Evolutionary conservation across 495 filamentous ascomycete species (phyloP).

Genomic region (Penicillium waksmanii): DNA sequence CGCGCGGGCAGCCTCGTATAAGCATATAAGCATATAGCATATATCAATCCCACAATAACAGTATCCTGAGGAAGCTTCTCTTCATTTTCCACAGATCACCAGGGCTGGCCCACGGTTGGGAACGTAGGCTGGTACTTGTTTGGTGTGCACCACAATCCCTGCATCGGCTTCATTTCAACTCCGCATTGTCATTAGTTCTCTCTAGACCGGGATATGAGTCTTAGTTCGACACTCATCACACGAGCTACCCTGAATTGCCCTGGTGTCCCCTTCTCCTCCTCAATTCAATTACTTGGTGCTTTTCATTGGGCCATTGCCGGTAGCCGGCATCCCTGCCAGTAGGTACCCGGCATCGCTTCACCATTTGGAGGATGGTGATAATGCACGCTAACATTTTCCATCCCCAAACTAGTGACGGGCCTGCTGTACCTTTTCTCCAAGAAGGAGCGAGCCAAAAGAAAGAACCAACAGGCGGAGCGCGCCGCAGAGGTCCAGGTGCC

Average conservation of each 20-base stretch:
- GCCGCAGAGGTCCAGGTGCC: constrained; percentile 17
- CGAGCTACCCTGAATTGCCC: constrained; percentile 16
- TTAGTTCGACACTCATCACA: constrained; percentile 12
- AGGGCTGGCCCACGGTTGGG: constrained; percentile 3
- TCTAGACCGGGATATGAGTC: constrained; percentile 4
- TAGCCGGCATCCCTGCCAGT: constrained; percentile 27
- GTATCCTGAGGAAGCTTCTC: neutral
- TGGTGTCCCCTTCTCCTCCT: neutral
- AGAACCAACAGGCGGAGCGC: constrained; percentile 19
- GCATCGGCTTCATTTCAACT: neutral
- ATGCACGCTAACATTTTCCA: constrained; percentile 20
- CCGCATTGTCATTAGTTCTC: constrained; percentile 4
- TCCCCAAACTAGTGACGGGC: constrained; percentile 24
- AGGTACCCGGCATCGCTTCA: constrained; percentile 12
- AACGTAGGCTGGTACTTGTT: constrained; percentile 5
- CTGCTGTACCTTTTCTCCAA: constrained; percentile 30
- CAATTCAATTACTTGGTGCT: neutral
- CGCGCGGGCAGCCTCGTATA: constrained; percentile 11
- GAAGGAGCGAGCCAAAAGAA: constrained; percentile 34
- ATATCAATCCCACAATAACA: constrained; percentile 19
- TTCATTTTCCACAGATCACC: neutral
- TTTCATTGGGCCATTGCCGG: constrained; percentile 18
- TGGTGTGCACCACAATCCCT: neutral
- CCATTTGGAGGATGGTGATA: constrained; percentile 13
- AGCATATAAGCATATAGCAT: constrained; percentile 1